These are phyloP conservation scores for Gentiana straminea DNA, from an alignment of 257 asterid genomes.

Conservation along the genomic window DNA sequence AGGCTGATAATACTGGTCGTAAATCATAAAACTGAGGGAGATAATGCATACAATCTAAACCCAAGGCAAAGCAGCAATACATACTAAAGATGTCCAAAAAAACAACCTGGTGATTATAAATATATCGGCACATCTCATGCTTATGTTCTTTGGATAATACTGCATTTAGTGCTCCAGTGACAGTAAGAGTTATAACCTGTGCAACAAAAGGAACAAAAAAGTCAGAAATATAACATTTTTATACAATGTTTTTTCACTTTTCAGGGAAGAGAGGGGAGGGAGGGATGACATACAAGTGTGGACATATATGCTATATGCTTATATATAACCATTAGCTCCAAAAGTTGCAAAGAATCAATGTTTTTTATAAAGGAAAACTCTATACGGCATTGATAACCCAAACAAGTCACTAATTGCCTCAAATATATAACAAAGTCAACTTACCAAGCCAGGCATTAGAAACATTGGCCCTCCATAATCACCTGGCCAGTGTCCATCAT, in stretches of 20 bases:
- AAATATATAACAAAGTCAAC: slow-evolving; percentile 10
- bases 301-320: too few species aligned
- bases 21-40: not conserved
- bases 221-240: not conserved
- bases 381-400: too few species aligned
- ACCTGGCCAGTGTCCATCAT: slow-evolving; percentile 98
- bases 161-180: slow-evolving; percentile 88
- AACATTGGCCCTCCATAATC: slow-evolving; percentile 99
- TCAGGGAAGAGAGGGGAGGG: too few species aligned
- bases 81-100: slow-evolving; percentile 6
- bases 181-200: slow-evolving; percentile 67
- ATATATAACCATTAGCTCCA: too few species aligned
- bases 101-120: slow-evolving; percentile 91
- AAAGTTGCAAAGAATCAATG: too few species aligned
- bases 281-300: too few species aligned
- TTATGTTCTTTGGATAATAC: slow-evolving; percentile 71
- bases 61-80: not conserved
- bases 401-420: too few species aligned
- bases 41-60: not conserved
- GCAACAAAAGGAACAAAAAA: slow-evolving; percentile 11
- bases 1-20: slow-evolving; percentile 2
- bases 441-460: slow-evolving; percentile 95
- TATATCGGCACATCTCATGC: slow-evolving; percentile 86
- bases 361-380: too few species aligned
- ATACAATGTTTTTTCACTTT: too few species aligned